Evolutionary conservation across 2,329 filamentous ascomycete species (phyloP).

Genomic region (Cladosporium sp.): DNA sequence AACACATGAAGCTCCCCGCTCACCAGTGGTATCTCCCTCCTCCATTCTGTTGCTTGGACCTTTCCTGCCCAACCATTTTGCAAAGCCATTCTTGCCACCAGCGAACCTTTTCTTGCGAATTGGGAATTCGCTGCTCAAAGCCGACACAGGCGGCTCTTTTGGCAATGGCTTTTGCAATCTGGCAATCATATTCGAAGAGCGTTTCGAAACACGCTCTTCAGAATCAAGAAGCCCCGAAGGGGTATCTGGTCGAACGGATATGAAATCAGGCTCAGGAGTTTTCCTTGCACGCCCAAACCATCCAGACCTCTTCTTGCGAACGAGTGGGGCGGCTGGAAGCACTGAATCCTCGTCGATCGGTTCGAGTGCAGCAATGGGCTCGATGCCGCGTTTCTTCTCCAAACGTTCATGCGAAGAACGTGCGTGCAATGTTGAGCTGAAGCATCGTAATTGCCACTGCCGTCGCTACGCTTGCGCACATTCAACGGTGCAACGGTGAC

Average conservation of each 20-base stretch:
- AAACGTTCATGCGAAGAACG: constrained; percentile 21
- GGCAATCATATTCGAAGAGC: constrained; percentile 20
- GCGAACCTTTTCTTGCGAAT: constrained; percentile 35
- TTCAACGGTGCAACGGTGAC: constrained; percentile 51
- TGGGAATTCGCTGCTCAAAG: constrained; percentile 41
- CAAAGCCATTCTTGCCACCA: constrained; percentile 43
- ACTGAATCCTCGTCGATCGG: constrained; percentile 28
- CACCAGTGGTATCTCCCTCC: constrained; percentile 18
- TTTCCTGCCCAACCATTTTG: constrained; percentile 52
- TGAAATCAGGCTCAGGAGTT: constrained; percentile 15
- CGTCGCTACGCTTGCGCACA: constrained; percentile 47
- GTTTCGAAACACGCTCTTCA: constrained; percentile 18
- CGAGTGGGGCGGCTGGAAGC: constrained; percentile 18
- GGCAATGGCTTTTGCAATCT: constrained; percentile 28
- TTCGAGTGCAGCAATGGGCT: constrained; percentile 21
- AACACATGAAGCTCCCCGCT: neutral
- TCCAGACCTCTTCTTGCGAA: constrained; percentile 42
- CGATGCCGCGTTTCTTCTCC: constrained; percentile 18
- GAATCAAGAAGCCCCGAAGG: constrained; percentile 13
- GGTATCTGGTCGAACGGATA: constrained; percentile 2
- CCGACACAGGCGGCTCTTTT: constrained; percentile 26
- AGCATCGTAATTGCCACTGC: constrained; percentile 23
- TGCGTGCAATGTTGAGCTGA: constrained; percentile 14
- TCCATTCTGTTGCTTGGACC: constrained; percentile 28
- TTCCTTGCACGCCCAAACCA: constrained; percentile 41